These are phyloP conservation scores for Olyra latifolia DNA, from an alignment of 176 grass and related monocot genomes.

Conservation along the genomic window DNA sequence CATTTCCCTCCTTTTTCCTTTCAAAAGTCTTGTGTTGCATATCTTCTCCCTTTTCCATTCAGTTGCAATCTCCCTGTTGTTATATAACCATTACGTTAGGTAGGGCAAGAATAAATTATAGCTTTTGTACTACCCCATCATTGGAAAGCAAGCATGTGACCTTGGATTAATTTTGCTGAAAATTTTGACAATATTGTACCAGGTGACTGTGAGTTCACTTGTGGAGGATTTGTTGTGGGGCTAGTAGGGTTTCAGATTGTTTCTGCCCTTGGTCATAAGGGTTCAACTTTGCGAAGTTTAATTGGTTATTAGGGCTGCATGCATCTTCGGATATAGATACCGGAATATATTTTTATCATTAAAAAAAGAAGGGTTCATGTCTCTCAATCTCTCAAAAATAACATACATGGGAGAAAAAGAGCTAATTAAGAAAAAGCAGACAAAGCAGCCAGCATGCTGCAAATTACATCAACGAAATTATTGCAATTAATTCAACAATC, in stretches of 20 bases:
- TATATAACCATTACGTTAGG: background rate
- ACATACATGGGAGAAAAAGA: too few species aligned
- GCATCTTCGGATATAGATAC: too few species aligned
- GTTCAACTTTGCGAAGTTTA: too few species aligned
- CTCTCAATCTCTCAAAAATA: too few species aligned
- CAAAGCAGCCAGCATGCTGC: too few species aligned
- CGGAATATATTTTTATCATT: too few species aligned
- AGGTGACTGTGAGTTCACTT: conserved; percentile 67
- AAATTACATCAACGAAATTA: too few species aligned
- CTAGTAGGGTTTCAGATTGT: too few species aligned
- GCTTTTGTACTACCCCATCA: background rate
- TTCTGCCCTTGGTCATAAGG: too few species aligned
- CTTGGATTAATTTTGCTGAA: background rate
- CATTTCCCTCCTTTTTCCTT: background rate
- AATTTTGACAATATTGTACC: background rate
- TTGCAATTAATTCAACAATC: background rate
- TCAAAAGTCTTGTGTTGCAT: background rate
- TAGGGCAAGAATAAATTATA: background rate
- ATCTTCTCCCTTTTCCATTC: background rate
- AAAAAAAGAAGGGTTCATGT: too few species aligned
- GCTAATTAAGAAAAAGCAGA: too few species aligned
- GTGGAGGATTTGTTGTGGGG: conserved; percentile 63
- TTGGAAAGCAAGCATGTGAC: background rate
- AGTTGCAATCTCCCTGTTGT: background rate
- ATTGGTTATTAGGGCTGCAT: too few species aligned